Percentiles rank a stretch among this genome's conserved stretches.
Conservation (phyloP, 1,284 basidiomycete species). For the Lignosus rhinocerotis region DNA sequence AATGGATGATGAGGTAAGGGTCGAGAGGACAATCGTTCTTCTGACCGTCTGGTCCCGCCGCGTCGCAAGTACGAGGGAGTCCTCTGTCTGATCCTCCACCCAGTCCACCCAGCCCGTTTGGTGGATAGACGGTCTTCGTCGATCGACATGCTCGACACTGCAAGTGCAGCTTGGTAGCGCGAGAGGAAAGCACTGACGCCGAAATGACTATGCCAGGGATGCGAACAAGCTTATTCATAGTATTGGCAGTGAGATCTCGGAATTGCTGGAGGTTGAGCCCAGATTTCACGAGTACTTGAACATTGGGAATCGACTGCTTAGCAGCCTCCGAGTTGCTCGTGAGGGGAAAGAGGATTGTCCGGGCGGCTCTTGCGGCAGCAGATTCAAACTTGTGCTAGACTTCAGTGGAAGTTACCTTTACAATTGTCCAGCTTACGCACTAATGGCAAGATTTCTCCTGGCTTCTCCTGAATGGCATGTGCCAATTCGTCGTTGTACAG, state of each 20-base stretch:
- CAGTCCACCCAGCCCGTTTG: slow-evolving; percentile 85
- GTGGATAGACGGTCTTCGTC: slow-evolving; percentile 80
- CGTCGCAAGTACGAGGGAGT: slow-evolving; percentile 84
- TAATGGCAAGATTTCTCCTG: slow-evolving; percentile 87
- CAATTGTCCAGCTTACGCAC: slow-evolving; percentile 44
- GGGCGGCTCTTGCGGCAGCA: slow-evolving; percentile 82
- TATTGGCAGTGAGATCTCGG: slow-evolving; percentile 90
- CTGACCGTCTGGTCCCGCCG: slow-evolving; percentile 71
- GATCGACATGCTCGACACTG: slow-evolving; percentile 92
- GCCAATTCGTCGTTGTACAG: slow-evolving; percentile 94
- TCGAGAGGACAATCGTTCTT: slow-evolving; percentile 94
- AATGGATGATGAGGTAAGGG: slow-evolving; percentile 95
- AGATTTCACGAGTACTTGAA: slow-evolving; percentile 89
- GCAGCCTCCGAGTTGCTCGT: slow-evolving; percentile 57
- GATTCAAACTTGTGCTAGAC: slow-evolving; percentile 75
- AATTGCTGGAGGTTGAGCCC: slow-evolving; percentile 93
- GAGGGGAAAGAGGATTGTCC: slow-evolving; percentile 78
- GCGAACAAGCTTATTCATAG: slow-evolving; percentile 94
- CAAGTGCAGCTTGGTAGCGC: slow-evolving; percentile 89
- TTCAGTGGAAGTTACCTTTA: too few relatives aligned
- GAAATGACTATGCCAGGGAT: slow-evolving; percentile 99
- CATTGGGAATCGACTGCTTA: slow-evolving; percentile 72
- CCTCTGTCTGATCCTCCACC: slow-evolving; percentile 79
- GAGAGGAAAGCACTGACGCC: slow-evolving; percentile 90
- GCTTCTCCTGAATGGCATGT: slow-evolving; percentile 86